Evolutionary conservation across 2,329 filamentous ascomycete genomes (phyloP).

Genomic region (Botrytis aclada): DNA sequence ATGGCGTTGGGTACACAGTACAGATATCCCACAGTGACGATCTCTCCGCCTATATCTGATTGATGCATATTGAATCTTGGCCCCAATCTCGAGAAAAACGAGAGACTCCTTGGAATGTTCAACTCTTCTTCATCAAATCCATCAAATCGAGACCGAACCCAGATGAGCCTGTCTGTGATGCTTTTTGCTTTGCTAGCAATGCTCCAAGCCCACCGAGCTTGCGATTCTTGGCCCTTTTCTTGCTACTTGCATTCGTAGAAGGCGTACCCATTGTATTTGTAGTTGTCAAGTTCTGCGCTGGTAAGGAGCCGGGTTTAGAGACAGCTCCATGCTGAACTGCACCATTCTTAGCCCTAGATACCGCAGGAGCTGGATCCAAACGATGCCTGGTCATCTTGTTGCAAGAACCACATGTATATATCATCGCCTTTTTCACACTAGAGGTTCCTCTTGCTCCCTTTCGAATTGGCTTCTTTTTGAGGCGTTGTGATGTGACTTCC

Average conservation of each 20-base stretch:
- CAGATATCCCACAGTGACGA: background rate
- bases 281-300: background rate
- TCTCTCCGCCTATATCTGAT: background rate
- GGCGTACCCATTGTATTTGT: slow-evolving; percentile 29
- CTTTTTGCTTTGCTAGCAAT: slow-evolving; percentile 45
- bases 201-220: slow-evolving; percentile 63
- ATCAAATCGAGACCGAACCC: slow-evolving; percentile 40
- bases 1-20: background rate
- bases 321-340: background rate
- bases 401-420: slow-evolving; percentile 36
- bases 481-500: slow-evolving; percentile 19
- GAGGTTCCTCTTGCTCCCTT: slow-evolving; percentile 11
- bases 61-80: background rate
- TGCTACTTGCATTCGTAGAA: slow-evolving; percentile 56
- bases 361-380: slow-evolving; percentile 19
- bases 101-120: slow-evolving; percentile 1
- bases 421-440: slow-evolving; percentile 24
- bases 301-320: background rate
- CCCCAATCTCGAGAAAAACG: background rate
- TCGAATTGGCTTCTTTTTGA: background rate
- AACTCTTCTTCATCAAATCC: slow-evolving; percentile 42
- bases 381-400: slow-evolving; percentile 28
- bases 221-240: slow-evolving; percentile 62
- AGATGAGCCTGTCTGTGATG: slow-evolving; percentile 21
- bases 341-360: slow-evolving; percentile 11